Conservation (phyloP, 2,329 filamentous ascomycete genomes). For the Colletotrichum ledebouriae region DNA sequence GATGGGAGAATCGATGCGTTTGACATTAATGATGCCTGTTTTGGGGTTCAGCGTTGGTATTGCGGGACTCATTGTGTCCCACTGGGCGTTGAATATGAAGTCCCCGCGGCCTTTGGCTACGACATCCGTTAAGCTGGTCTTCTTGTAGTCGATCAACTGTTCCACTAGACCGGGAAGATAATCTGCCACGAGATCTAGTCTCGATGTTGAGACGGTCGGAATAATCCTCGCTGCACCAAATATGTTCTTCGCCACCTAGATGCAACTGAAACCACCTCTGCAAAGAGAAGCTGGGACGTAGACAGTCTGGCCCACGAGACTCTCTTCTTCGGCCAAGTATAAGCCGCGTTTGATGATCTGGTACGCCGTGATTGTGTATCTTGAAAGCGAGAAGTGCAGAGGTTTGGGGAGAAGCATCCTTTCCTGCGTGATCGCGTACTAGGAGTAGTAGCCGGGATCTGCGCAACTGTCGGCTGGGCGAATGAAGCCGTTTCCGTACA, state of each 20-base stretch:
- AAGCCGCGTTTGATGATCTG: conserved; percentile 59
- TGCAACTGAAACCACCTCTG: conserved; percentile 59
- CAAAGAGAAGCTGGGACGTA: conserved; percentile 65
- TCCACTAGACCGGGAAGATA: conserved; percentile 60
- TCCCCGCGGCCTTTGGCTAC: conserved; percentile 61
- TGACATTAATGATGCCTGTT: conserved; percentile 56
- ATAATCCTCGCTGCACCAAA: conserved; percentile 63
- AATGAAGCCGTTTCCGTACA: conserved; percentile 44
- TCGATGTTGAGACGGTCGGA: conserved; percentile 65
- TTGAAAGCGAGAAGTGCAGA: conserved; percentile 49
- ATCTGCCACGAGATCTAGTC: conserved; percentile 60
- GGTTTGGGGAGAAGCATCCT: conserved; percentile 53
- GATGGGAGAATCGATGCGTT: conserved; percentile 56
- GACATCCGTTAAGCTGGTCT: conserved; percentile 51
- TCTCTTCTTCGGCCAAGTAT: conserved; percentile 51
- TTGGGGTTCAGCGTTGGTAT: conserved; percentile 50
- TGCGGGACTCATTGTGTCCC: conserved; percentile 52
- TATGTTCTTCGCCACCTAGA: conserved; percentile 65
- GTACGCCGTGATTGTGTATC: conserved; percentile 57
- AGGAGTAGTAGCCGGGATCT: conserved; percentile 52
- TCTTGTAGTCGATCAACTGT: conserved; percentile 66
- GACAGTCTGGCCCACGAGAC: conserved; percentile 63
- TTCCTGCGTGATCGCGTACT: conserved; percentile 56
- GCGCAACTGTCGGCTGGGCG: conserved; percentile 53
- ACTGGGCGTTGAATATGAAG: conserved; percentile 64